These are phyloP conservation scores for Mycena latifolia DNA, from an alignment of 768 basidiomycete genomes.

Conservation along the genomic window DNA sequence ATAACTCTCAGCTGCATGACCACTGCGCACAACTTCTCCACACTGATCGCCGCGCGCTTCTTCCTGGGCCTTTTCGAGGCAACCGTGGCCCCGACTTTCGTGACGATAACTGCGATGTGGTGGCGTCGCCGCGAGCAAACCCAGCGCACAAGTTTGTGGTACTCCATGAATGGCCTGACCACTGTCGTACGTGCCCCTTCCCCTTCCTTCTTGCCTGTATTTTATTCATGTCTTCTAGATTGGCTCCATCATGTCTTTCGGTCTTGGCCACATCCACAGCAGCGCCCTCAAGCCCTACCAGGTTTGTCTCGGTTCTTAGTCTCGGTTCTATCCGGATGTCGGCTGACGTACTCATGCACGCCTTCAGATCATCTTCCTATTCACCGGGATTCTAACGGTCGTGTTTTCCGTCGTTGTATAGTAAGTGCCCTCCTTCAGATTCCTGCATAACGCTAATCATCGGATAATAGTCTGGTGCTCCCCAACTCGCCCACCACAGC, in stretches of 20 bases:
- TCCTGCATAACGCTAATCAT: not conserved
- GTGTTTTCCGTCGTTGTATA: conserved; percentile 31
- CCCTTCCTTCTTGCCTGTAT: not conserved
- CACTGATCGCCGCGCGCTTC: conserved; percentile 31
- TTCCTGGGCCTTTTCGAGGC: conserved; percentile 38
- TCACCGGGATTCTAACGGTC: conserved; percentile 33
- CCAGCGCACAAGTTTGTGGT: conserved; percentile 31
- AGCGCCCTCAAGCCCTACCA: conserved; percentile 29
- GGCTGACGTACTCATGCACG: not conserved
- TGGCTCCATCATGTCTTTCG: conserved; percentile 35
- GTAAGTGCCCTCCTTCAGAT: not conserved
- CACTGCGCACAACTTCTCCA: conserved; percentile 27
- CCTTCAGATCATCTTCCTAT: conserved; percentile 34
- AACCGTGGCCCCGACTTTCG: conserved; percentile 32
- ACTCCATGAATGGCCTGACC: conserved; percentile 36
- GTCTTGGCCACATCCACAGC: conserved; percentile 32
- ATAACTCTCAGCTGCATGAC: conserved; percentile 33
- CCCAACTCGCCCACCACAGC: conserved; percentile 34
- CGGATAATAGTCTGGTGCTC: conserved; percentile 19
- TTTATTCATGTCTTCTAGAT: conserved; percentile 11
- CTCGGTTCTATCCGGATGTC: too few relatives aligned
- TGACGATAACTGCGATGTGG: conserved; percentile 39
- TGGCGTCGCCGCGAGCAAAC: conserved; percentile 37
- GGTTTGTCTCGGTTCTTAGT: conserved; percentile 13
- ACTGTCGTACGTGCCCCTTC: conserved; percentile 24